These are phyloP conservation scores for Alternaria ventricosa DNA, from an alignment of 2,329 filamentous ascomycete species.

Conservation along the genomic window DNA sequence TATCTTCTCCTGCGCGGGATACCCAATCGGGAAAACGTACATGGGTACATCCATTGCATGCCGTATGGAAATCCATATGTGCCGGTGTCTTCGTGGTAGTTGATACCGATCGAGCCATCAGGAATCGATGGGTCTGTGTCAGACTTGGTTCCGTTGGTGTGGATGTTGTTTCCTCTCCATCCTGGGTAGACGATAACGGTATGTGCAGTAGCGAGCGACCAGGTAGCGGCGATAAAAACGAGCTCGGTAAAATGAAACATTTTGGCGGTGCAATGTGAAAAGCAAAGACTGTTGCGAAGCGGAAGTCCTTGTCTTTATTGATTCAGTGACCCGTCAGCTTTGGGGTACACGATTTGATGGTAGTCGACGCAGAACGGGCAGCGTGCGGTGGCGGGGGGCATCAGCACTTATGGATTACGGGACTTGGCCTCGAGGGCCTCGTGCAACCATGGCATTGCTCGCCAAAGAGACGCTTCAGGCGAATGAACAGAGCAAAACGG, in stretches of 20 bases:
- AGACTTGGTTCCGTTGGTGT: slow-evolving; percentile 70
- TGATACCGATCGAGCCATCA: slow-evolving; percentile 55
- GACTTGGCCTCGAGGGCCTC: slow-evolving; percentile 21
- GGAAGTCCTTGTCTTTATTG: slow-evolving; percentile 12
- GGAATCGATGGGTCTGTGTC: slow-evolving; percentile 45
- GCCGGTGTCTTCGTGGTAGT: slow-evolving; percentile 55
- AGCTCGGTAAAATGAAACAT: slow-evolving; percentile 47
- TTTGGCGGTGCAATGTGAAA: slow-evolving; percentile 10
- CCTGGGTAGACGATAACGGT: slow-evolving; percentile 86
- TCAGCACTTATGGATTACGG: slow-evolving; percentile 35
- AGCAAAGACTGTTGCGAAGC: not conserved
- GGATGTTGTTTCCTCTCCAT: slow-evolving; percentile 84
- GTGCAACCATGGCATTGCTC: slow-evolving; percentile 28
- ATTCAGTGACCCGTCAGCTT: slow-evolving; percentile 9
- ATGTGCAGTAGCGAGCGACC: slow-evolving; percentile 67
- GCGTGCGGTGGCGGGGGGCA: slow-evolving; percentile 34
- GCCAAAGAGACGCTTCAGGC: slow-evolving; percentile 19
- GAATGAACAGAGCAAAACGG: slow-evolving; percentile 26
- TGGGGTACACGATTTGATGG: slow-evolving; percentile 14
- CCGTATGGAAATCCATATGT: slow-evolving; percentile 74
- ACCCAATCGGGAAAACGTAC: slow-evolving; percentile 61
- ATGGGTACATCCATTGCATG: slow-evolving; percentile 96
- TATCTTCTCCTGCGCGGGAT: not conserved
- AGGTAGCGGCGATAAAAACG: slow-evolving; percentile 41
- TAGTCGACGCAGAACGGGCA: slow-evolving; percentile 23